Base-by-base conservation (phyloP, 23 red algal genomes). In the Gracilaria vermiculophylla region DNA sequence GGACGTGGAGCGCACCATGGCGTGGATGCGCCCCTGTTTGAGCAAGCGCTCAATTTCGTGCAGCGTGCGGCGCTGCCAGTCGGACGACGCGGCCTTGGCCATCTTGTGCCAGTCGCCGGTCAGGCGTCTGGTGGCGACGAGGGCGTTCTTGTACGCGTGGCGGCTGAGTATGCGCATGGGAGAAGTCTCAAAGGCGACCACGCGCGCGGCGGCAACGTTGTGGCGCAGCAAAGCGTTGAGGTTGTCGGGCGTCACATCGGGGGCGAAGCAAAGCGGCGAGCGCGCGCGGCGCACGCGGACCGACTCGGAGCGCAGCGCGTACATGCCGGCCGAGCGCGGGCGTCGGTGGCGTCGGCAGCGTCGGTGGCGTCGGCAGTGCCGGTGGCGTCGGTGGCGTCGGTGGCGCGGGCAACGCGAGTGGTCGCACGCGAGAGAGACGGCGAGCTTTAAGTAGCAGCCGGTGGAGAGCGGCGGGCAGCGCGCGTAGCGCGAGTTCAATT, bases 91-190 rank as follows among this genome's bases (percentile, higher is more conserved):
- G 11, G 67, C 20, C n/a, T 48, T 42, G 3, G 10, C 23, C 67
- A 73, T 73, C 19, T 0, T 24, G 37, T 48, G 39, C 13, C 23
- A 7, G 20, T 73, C 67, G 14, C 67, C 67, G 16, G 16, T 21
- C 3, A 73, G 67, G 11, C 67, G 67, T 45, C 67, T 15, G 3
- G 67, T 73, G 39, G 67, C 67, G 2, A 73, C 17, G 37, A 73
- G 17, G 19, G 67, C 67, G 67, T 73, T 73, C 37, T 73, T 73
- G 37, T 45, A 73, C 5, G 67, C 67, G 32, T 73, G 67, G 0
- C 67, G 36, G 12, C 28, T 45, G n/a, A 73, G n/a, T 14, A 73
- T 25, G 13, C 67, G 67, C 36, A 73, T 2, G 10, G 67, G 67
- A 0, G 67, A 73, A 11, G 67, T 73, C 67, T 73, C 67, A 13